A percentile compares a stretch with the other conserved stretches of the same genome.
phyloP scores from a whole-genome alignment of 768 basidiomycete genomes.

The Sporobolomyces roseus region DNA sequence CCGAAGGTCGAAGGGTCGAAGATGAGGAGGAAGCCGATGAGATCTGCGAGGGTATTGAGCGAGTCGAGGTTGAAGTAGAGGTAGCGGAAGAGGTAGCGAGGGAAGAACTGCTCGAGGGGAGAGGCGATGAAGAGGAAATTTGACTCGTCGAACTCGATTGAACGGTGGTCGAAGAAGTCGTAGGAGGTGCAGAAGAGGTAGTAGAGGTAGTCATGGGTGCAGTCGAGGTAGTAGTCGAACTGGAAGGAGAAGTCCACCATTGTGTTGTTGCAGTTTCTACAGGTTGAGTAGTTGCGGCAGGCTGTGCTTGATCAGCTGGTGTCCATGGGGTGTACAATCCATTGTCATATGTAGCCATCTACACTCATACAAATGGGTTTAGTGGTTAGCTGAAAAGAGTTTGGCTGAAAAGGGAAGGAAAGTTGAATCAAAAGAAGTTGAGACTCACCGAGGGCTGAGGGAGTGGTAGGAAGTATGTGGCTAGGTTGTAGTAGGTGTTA shows the following conservation, averaged over 20 bases:
- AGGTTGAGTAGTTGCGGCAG: not conserved
- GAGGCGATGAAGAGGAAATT: not conserved
- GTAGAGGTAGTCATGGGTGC: not conserved
- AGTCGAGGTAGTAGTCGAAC: not conserved
- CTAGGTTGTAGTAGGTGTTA: no score
- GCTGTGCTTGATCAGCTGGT: slow-evolving; percentile 3
- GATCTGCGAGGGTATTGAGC: not conserved
- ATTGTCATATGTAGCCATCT: slow-evolving; percentile 30
- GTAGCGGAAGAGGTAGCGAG: not conserved
- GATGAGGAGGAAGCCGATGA: not conserved
- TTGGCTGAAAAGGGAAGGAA: no score
- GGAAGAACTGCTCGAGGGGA: no score
- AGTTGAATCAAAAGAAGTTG: no score
- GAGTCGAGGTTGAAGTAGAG: not conserved
- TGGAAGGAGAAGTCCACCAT: not conserved
- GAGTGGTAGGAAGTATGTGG: no score
- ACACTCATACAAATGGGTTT: not conserved
- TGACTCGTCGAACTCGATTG: not conserved
- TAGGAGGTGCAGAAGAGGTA: not conserved
- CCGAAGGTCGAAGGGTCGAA: not conserved
- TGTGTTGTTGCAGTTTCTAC: not conserved
- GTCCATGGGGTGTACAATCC: slow-evolving; percentile 35
- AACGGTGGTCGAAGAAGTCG: not conserved
- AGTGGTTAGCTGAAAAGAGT: not conserved
- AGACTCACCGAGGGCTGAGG: no score